These are phyloP conservation scores for Chenopodium berlandieri DNA, from an alignment of 148 eudicot species.

Conservation along the genomic window DNA sequence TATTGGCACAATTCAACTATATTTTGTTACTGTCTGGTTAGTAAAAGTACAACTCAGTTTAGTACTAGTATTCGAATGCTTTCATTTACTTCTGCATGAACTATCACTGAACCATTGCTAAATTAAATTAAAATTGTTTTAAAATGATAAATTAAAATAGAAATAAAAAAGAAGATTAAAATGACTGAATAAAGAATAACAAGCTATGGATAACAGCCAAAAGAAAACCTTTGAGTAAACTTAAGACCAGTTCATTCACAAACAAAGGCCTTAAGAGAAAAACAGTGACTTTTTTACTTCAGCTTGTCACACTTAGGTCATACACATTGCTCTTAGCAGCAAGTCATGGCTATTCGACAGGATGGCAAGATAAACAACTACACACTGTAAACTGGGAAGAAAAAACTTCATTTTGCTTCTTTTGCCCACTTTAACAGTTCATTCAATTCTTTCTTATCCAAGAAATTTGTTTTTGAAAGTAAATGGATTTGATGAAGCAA, in stretches of 20 bases:
- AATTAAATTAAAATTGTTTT: too few species aligned
- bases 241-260: background rate
- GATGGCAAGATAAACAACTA: background rate
- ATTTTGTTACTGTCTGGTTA: too few species aligned
- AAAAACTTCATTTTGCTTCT: background rate
- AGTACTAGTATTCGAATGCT: too few species aligned
- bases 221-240: too few species aligned
- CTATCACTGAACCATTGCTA: too few species aligned
- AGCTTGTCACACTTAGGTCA: background rate
- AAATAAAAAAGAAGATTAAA: too few species aligned
- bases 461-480: too few species aligned
- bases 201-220: background rate
- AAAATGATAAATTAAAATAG: too few species aligned
- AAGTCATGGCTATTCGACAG: background rate
- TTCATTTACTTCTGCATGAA: too few species aligned
- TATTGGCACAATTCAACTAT: background rate
- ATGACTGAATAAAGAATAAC: too few species aligned
- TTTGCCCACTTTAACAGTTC: background rate
- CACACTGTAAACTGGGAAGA: background rate
- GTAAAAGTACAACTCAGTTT: too few species aligned
- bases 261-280: background rate
- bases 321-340: background rate
- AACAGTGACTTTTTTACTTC: background rate
- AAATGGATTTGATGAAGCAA: background rate
- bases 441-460: background rate